Evolutionary conservation across 2,329 filamentous ascomycete genomes (phyloP).

Genomic region (Pseudogymnoascus destructans): DNA sequence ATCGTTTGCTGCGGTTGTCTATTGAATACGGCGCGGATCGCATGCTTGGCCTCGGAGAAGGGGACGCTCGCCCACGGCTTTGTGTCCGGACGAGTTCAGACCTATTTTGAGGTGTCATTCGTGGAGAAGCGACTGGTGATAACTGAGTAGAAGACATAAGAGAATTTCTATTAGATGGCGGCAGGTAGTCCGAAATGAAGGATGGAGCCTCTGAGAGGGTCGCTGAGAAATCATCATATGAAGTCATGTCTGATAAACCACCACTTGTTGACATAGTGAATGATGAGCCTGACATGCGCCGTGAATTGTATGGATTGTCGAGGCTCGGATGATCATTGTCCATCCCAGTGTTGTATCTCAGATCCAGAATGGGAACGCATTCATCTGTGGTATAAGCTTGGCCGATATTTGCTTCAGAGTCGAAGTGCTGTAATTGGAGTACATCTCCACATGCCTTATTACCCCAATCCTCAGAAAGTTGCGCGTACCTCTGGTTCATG

Average conservation of each 20-base stretch:
- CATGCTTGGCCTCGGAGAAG: conserved; percentile 54
- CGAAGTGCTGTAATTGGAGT: conserved; percentile 41
- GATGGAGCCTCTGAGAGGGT: conserved; percentile 54
- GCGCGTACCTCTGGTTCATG: conserved; percentile 8
- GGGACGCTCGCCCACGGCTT: conserved; percentile 58
- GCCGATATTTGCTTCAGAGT: conserved; percentile 46
- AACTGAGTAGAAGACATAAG: conserved; percentile 57
- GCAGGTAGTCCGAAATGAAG: conserved; percentile 46
- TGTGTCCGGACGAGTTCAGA: conserved; percentile 49
- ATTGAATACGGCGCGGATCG: conserved; percentile 59
- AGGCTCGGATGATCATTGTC: conserved; percentile 40
- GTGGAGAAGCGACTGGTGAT: conserved; percentile 60
- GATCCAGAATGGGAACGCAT: conserved; percentile 47
- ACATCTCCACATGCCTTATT: conserved; percentile 45
- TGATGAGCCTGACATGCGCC: conserved; percentile 59
- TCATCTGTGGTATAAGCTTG: conserved; percentile 52
- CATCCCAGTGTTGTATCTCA: conserved; percentile 38
- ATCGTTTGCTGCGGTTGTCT: conserved; percentile 58
- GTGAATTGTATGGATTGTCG: conserved; percentile 40
- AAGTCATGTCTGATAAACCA: conserved; percentile 52
- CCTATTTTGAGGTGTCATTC: conserved; percentile 47
- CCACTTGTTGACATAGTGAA: conserved; percentile 59
- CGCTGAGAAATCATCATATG: conserved; percentile 58
- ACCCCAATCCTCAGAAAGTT: conserved; percentile 33
- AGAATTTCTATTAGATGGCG: conserved; percentile 54